phyloP scores from a whole-genome alignment of 176 grass and related monocot species.

The Tuctoria greenei region DNA sequence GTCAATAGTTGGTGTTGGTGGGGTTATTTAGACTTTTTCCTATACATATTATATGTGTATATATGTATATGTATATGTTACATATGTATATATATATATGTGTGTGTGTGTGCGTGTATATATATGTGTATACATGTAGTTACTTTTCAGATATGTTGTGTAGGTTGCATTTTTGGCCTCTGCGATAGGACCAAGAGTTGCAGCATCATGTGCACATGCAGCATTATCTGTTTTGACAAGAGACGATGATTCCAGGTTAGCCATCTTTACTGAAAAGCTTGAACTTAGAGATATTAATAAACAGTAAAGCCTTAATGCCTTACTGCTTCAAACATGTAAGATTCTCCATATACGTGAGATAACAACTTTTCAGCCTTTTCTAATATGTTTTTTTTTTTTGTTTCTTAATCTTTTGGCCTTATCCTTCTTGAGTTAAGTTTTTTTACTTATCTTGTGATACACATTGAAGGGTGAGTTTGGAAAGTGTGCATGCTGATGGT shows the following conservation, averaged over 20 bases:
- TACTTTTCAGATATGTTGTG: conserved; percentile 24
- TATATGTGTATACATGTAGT: no score
- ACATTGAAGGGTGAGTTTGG: conserved; percentile 59
- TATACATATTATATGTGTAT: no score
- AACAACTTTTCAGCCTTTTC: background rate
- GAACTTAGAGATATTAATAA: conserved; percentile 20
- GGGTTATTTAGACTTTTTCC: no score
- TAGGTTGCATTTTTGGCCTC: conserved; percentile 91
- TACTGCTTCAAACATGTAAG: background rate
- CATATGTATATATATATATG: no score
- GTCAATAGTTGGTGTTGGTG: no score
- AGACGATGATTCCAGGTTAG: conserved; percentile 74
- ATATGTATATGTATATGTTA: no score
- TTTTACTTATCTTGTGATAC: background rate
- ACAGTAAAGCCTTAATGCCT: background rate
- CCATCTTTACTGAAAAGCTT: conserved; percentile 34
- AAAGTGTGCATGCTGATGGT: conserved; percentile 56
- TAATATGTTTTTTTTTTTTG: conserved; percentile 11
- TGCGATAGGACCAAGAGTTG: conserved; percentile 23
- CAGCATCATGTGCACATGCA: conserved; percentile 62
- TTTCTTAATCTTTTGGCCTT: background rate
- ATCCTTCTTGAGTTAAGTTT: background rate
- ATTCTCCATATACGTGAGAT: no score
- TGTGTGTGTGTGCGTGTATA: no score
- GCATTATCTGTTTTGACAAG: conserved; percentile 73